Percentiles rank a stretch among this genome's conserved stretches.
phyloP scores from a whole-genome alignment of 1,139 yeast species.

The Ashbya aceris region DNA sequence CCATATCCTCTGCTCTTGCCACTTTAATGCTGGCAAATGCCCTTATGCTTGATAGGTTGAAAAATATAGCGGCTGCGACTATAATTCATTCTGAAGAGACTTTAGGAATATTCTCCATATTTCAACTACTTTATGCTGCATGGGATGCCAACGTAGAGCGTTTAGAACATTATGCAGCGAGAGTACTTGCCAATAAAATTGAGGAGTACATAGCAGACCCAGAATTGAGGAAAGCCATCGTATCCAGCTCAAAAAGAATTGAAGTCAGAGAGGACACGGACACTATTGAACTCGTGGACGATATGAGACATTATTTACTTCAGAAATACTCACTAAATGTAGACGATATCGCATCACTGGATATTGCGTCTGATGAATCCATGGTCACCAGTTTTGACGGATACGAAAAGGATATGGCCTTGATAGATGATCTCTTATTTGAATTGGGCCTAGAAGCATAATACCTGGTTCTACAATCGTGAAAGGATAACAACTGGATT shows the following conservation, averaged over 20 bases:
- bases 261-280: constrained; percentile 59
- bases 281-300: constrained; percentile 71
- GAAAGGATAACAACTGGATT: no score
- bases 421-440: constrained; percentile 3
- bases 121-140: constrained; percentile 50
- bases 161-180: constrained; percentile 55
- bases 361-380: no score
- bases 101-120: constrained; percentile 35
- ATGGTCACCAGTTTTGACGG: no score
- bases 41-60: no score
- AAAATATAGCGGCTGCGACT: no score
- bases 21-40: no score
- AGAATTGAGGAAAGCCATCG: constrained; percentile 34
- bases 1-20: no score
- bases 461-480: no score
- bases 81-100: constrained; percentile 8
- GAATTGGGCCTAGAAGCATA: constrained; percentile 9
- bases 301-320: constrained; percentile 53
- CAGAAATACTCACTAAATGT: constrained; percentile 31
- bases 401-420: no score
- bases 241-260: constrained; percentile 50
- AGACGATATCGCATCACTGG: constrained; percentile 18
- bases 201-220: constrained; percentile 31
- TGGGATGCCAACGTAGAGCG: constrained; percentile 63
- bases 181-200: constrained; percentile 46